A percentile compares a stretch with the other conserved stretches of the same genome.
Evolutionary conservation across 2,329 filamentous ascomycete genomes (phyloP).

Genomic region (Diaporthe ampelina): DNA sequence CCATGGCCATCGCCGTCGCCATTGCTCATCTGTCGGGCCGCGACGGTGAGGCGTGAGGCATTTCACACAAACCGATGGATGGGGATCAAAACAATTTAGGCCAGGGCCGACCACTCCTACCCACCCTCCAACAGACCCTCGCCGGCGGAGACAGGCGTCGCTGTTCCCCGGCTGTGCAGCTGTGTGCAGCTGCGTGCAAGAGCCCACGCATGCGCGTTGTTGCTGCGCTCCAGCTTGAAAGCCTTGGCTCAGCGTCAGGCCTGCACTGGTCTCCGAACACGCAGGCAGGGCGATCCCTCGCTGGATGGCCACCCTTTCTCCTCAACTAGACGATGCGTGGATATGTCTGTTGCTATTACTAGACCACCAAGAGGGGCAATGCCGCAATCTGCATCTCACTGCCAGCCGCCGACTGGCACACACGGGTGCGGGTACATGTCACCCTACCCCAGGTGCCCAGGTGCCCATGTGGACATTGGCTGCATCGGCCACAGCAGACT

Average conservation of each 20-base stretch:
- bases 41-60: constrained; percentile 1
- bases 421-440: background rate
- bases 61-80: constrained; percentile 1
- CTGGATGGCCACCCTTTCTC: constrained; percentile 20
- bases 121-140: background rate
- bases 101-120: background rate
- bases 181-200: no score
- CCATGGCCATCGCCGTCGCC: background rate
- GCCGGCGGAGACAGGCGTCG: constrained; percentile 16
- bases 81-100: background rate
- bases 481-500: constrained; percentile 13
- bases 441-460: constrained; percentile 1
- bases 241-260: constrained; percentile 13
- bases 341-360: constrained; percentile 11
- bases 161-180: constrained; percentile 29
- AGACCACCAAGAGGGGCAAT: background rate
- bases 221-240: constrained; percentile 1
- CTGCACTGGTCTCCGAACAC: constrained; percentile 5
- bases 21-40: constrained; percentile 21
- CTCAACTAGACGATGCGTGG: constrained; percentile 14
- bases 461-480: constrained; percentile 17
- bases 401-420: constrained; percentile 6
- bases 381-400: background rate
- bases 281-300: constrained; percentile 30
- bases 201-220: background rate